Percentiles rank a stretch among this genome's conserved stretches.
Evolutionary conservation across 192 early-diverging fungal genomes (phyloP).

Genomic region (Coemansia sp.): DNA sequence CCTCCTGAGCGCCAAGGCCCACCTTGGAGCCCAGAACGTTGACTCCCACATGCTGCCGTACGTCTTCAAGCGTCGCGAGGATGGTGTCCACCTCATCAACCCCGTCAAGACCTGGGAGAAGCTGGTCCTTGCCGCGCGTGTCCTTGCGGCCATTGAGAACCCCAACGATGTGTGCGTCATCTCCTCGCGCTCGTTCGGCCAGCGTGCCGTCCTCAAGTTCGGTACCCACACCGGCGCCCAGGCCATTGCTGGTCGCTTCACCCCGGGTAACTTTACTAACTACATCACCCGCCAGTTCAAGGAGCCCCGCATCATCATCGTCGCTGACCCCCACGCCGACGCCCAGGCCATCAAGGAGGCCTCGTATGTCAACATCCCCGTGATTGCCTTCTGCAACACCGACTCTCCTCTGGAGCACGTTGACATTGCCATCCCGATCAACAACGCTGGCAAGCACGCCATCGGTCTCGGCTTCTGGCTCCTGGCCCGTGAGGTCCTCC

Average conservation of each 20-base stretch:
- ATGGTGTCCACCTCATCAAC: constrained; percentile 99
- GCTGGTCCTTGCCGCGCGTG: constrained; percentile 96
- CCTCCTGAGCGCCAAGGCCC: constrained; percentile 93
- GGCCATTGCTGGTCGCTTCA: constrained; percentile 99
- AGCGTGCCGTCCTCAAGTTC: constrained; percentile 98
- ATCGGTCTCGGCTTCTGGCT: constrained; percentile 98
- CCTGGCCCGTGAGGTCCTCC: constrained; percentile 97
- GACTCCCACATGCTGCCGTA: constrained; percentile 94
- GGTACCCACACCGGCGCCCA: constrained; percentile 98
- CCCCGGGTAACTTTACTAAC: constrained; percentile 99
- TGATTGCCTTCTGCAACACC: constrained; percentile 98
- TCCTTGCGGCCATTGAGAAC: constrained; percentile 99
- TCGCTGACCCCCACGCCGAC: constrained; percentile 97
- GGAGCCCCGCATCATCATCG: constrained; percentile 97
- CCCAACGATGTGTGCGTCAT: constrained; percentile 96
- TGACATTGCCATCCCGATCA: constrained; percentile 98
- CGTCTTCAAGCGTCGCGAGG: constrained; percentile 95
- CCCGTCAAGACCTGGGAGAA: constrained; percentile 99
- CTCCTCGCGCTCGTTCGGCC: constrained; percentile 95
- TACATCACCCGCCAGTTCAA: constrained; percentile 99
- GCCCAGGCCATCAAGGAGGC: constrained; percentile 98
- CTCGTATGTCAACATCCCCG: constrained; percentile 99
- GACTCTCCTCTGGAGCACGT: constrained; percentile 93
- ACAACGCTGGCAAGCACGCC: constrained; percentile 99
- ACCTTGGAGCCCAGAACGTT: constrained; percentile 99